Conservation (phyloP, 257 asterid species). For the Misopates orontium region DNA sequence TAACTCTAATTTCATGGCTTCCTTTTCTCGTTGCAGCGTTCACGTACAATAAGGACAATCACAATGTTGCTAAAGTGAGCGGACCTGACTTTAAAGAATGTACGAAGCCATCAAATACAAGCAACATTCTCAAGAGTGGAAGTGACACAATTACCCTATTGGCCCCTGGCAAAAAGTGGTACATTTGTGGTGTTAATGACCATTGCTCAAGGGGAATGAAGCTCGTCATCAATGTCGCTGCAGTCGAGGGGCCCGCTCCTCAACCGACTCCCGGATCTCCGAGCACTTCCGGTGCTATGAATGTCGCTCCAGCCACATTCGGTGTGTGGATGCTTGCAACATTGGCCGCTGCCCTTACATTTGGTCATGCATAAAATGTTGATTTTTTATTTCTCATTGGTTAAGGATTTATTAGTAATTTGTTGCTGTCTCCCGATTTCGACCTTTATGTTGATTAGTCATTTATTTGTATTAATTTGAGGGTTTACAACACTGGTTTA, state of each 20-base stretch:
- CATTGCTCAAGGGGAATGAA: slow-evolving; percentile 44
- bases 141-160: slow-evolving; percentile 36
- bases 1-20: too few species aligned
- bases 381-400: too few species aligned
- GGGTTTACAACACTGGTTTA: too few species aligned
- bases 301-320: too few species aligned
- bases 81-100: slow-evolving; percentile 39
- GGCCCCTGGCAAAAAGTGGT: slow-evolving; percentile 45
- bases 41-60: slow-evolving; percentile 4
- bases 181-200: slow-evolving; percentile 32
- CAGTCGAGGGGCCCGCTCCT: not conserved
- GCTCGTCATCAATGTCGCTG: slow-evolving; percentile 38
- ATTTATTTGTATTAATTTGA: too few species aligned
- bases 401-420: too few species aligned
- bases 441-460: too few species aligned
- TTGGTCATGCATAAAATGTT: too few species aligned
- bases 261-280: slow-evolving; percentile 13
- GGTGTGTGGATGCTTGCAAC: too few species aligned
- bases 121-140: slow-evolving; percentile 26
- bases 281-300: too few species aligned
- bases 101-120: slow-evolving; percentile 25
- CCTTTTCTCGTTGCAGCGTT: slow-evolving; percentile 19
- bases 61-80: slow-evolving; percentile 32
- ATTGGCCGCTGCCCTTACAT: not conserved
- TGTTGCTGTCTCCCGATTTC: too few species aligned